Base-by-base conservation (phyloP, 73 alveolate genomes). In the Paramecium primaurelia region DNA sequence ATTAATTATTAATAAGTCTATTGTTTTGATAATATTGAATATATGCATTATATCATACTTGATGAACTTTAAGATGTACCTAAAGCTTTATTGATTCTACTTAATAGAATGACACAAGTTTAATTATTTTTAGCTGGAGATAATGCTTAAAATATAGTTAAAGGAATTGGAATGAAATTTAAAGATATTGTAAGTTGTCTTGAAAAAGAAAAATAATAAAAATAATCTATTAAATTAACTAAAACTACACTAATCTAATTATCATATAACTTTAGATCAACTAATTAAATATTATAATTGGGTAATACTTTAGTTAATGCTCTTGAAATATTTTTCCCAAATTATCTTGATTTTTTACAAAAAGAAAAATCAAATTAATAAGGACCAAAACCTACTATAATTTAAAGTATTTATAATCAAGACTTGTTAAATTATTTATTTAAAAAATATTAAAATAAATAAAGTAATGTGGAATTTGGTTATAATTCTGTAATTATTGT, bases 21-120 rank as follows among this genome's bases (percentile, higher is more conserved):
- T 54, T 88, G 91, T 3, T 88, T 93, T 36, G 47, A 86, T 51
- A 47, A 30, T 9, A 93, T 93, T 45, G 51, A 83, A 84, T 92
- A 92, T 25, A 94, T 95, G 54, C 98, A 96, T 73, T 95, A 86
- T 77, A 83, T 96, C 28, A 95, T 97, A 93, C 92, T 94, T 14
- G 99, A 97, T 89, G 99, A 97, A 91, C 98, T 97, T 34, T 92
- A 97, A 92, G 99, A 97, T 77, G 83, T 97, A 8, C 92, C 99
- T 4, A 95, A 92, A 9, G 94, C 95, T 25, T 77, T 97, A 26
- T 80, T 97, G 45, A 42, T 60, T 6, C 84, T 96, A 7, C 71
- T 97, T n/a, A 75, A 95, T 54, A 58, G 73, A 42, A 89, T 96
- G 12, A 96, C 97, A 3, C 77, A 95, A 51, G 75, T 77, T 47